Percentiles rank a stretch among this genome's conserved stretches.
phyloP scores from a whole-genome alignment of 2,329 filamentous ascomycete genomes.

The Fusarium sp. region DNA sequence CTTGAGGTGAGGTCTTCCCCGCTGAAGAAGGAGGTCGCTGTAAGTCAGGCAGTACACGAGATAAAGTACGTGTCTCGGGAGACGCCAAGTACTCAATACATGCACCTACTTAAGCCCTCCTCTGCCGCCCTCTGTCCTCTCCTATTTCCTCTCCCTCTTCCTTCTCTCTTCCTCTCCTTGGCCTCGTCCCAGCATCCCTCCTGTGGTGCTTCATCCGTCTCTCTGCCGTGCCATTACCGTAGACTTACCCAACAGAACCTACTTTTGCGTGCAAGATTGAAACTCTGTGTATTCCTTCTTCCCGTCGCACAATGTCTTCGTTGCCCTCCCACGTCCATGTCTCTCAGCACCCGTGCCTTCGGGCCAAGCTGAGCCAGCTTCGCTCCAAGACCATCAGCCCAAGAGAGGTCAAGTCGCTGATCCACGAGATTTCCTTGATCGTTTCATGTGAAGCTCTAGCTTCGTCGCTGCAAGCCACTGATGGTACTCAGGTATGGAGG shows the following conservation, averaged over 20 bases:
- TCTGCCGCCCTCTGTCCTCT: neutral
- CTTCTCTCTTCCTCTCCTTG: slow-evolving; percentile 41
- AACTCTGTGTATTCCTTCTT: neutral
- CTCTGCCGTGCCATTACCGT: slow-evolving; percentile 1
- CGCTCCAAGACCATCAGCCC: slow-evolving; percentile 80
- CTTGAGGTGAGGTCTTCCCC: slow-evolving; percentile 8
- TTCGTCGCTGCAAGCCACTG: slow-evolving; percentile 68
- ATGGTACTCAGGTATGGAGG: slow-evolving; percentile 75
- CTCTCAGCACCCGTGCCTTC: slow-evolving; percentile 88
- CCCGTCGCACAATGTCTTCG: slow-evolving; percentile 50
- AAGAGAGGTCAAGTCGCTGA: slow-evolving; percentile 83
- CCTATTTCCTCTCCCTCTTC: slow-evolving; percentile 14
- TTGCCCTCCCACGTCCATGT: slow-evolving; percentile 79
- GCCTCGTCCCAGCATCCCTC: slow-evolving; percentile 46
- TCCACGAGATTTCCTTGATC: slow-evolving; percentile 90
- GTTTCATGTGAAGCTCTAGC: slow-evolving; percentile 87
- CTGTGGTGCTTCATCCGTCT: slow-evolving; percentile 41
- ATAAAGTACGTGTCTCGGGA: slow-evolving; percentile 33
- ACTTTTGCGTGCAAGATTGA: slow-evolving; percentile 5
- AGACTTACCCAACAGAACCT: slow-evolving; percentile 11
- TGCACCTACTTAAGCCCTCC: slow-evolving; percentile 37
- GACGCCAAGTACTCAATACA: slow-evolving; percentile 27
- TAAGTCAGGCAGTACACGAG: slow-evolving; percentile 38
- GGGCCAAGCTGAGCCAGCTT: slow-evolving; percentile 91
- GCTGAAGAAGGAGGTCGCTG: slow-evolving; percentile 16